These are phyloP conservation scores for Lactarius akahatsu DNA, from an alignment of 768 basidiomycete genomes.

Conservation along the genomic window DNA sequence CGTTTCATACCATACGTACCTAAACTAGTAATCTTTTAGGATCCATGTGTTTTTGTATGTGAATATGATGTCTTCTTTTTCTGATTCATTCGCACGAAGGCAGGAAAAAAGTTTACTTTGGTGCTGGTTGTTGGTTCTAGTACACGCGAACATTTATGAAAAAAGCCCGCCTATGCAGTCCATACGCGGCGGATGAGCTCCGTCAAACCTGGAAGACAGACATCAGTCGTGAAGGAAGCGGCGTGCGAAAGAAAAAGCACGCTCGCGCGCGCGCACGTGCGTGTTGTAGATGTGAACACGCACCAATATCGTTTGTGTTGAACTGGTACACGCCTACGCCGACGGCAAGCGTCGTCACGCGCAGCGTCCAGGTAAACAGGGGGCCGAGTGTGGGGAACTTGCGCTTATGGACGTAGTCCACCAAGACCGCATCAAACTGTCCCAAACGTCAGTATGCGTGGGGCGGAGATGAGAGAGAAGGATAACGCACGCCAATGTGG, in stretches of 20 bases:
- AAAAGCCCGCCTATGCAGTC: conserved; percentile 54
- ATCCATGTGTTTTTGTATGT: background rate
- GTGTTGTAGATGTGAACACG: conserved; percentile 31
- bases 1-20: background rate
- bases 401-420: conserved; percentile 91
- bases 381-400: conserved; percentile 87
- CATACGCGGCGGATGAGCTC: conserved; percentile 83
- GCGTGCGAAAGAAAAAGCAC: too few species aligned
- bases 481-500: conserved; percentile 80
- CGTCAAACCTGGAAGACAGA: conserved; percentile 60
- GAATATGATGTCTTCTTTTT: background rate
- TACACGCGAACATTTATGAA: conserved; percentile 4
- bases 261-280: background rate
- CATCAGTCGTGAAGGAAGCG: background rate
- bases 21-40: background rate
- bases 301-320: conserved; percentile 98
- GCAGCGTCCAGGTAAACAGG: conserved; percentile 69
- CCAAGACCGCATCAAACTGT: conserved; percentile 73
- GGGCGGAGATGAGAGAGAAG: background rate
- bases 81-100: background rate
- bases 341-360: conserved; percentile 74
- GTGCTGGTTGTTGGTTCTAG: conserved; percentile 6
- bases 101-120: background rate
- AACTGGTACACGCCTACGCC: conserved; percentile 94
- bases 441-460: background rate